Evolutionary conservation across 192 early-diverging fungal species (phyloP), one percentile per base, ranked within the genome.

Genomic region (Coemansia sp.): DNA sequence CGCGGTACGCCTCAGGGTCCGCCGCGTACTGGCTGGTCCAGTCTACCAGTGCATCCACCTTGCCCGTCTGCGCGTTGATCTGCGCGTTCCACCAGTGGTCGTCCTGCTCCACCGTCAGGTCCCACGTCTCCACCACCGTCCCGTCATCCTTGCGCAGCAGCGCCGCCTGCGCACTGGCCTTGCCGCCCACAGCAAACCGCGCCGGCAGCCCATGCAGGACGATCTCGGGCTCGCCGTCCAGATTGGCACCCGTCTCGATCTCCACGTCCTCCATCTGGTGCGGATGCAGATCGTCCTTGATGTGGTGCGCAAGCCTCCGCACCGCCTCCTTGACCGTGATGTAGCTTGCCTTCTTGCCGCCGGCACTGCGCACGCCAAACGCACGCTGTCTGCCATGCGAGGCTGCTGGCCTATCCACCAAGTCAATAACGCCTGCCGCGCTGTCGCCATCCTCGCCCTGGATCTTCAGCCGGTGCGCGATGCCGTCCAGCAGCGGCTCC

Each of bases 301-400:
- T 79, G 63, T 81, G 83, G 41, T 75, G 44, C 2, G 88, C 82
- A 40, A 92, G 79, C 7, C 86, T 83, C 37, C 81, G 56, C 10
- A 91, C 55, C 20, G 90, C 90, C 42, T 92, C 87, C 55, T 84
- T 79, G 58, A 84, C 87, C 10, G 82, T 78, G 34, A 88, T 62
- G 19, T 57, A 68, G 34, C 68, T 55, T 33, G 19, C 29, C 40
- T 40, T 48, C 48, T 73, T 37, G 48, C 71, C 5, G 34, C 34
- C 34, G 34, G n/a, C 55, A 20, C 37, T 36, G 48, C 65, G 65
- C 20, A 28, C 40, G 13, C 27, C 50, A 33, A 67, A 60, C 45
- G 34, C 31, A 20, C 34, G 59, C 59, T 67, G 63, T 29, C 44
- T 55, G 2, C 55, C 45, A 2, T 31, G 19, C 19, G 22, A n/a